Conservation (phyloP, 202 grass and related monocot species). For the Setaria italica region DNA sequence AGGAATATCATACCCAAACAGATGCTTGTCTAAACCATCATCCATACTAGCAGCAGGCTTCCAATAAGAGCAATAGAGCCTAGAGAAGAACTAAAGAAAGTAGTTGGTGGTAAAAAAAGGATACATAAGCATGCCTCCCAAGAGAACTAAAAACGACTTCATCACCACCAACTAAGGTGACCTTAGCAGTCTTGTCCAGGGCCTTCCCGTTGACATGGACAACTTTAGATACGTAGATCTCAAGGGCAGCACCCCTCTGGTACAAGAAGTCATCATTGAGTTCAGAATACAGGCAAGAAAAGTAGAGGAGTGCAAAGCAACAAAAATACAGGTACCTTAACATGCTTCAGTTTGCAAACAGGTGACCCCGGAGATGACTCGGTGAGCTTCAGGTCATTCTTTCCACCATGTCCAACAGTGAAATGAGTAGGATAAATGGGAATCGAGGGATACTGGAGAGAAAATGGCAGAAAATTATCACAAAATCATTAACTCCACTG, state of each 20-base stretch:
- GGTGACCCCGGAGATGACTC: constrained; percentile 63
- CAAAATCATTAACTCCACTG: not conserved
- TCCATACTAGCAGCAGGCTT: not conserved
- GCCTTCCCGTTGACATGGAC: constrained; percentile 91
- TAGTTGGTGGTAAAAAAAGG: constrained; percentile 48
- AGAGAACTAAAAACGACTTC: constrained; percentile 83
- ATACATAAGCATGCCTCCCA: constrained; percentile 91
- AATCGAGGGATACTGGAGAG: constrained; percentile 77
- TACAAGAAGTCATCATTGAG: constrained; percentile 40
- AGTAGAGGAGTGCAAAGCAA: constrained; percentile 23
- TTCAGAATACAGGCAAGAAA: constrained; percentile 12
- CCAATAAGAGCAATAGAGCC: constrained; percentile 11
- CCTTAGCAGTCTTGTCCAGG: constrained; percentile 74
- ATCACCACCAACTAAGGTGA: constrained; percentile 79
- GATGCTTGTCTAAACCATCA: constrained; percentile 27
- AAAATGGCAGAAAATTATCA: constrained; percentile 19
- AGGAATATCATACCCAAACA: constrained; percentile 45
- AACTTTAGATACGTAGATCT: constrained; percentile 72
- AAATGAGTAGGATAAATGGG: constrained; percentile 71
- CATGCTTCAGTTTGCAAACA: constrained; percentile 81
- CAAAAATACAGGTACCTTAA: constrained; percentile 62
- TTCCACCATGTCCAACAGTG: constrained; percentile 81
- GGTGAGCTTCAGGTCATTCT: constrained; percentile 74
- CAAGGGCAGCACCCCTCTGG: constrained; percentile 70
- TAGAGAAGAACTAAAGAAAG: constrained; percentile 25